Conservation (phyloP, 768 basidiomycete genomes). For the Leccinum arenicola region DNA sequence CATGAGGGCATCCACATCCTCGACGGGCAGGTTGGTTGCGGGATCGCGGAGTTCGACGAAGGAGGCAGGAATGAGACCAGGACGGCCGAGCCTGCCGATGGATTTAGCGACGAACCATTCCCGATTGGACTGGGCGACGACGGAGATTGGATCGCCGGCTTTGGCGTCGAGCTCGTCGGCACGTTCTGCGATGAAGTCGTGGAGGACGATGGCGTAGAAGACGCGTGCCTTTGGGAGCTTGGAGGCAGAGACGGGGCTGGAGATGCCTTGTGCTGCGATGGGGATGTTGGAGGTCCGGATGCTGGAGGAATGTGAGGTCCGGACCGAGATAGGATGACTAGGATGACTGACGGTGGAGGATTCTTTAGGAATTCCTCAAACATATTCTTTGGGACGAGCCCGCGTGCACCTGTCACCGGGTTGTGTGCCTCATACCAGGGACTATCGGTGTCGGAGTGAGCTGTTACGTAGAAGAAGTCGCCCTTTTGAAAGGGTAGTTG, state of each 20-base stretch:
- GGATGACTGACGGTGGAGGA: constrained; percentile 40
- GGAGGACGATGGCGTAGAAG: constrained; percentile 92
- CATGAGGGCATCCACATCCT: constrained; percentile 75
- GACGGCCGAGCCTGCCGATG: constrained; percentile 90
- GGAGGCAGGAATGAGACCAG: constrained; percentile 94
- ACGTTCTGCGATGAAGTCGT: constrained; percentile 94
- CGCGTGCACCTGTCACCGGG: constrained; percentile 85
- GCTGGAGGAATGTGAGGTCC: constrained; percentile 23
- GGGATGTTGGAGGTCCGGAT: constrained; percentile 40
- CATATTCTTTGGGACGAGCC: constrained; percentile 80
- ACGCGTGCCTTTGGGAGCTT: constrained; percentile 49
- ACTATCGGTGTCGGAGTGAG: constrained; percentile 56
- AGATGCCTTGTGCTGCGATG: constrained; percentile 17
- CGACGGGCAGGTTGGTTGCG: constrained; percentile 72
- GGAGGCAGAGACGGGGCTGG: constrained; percentile 35
- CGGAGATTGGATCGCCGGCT: constrained; percentile 89
- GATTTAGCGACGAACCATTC: constrained; percentile 99
- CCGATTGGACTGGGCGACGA: constrained; percentile 99
- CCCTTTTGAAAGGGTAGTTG: constrained; percentile 90
- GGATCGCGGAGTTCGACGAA: constrained; percentile 98
- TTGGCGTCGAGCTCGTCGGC: constrained; percentile 96
- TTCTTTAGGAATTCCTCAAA: constrained; percentile 91
- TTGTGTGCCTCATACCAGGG: constrained; percentile 95
- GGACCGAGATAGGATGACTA: background rate
- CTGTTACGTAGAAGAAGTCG: constrained; percentile 96